Conservation (phyloP, 2,329 filamentous ascomycete genomes). For the Emmonsia crescens region DNA sequence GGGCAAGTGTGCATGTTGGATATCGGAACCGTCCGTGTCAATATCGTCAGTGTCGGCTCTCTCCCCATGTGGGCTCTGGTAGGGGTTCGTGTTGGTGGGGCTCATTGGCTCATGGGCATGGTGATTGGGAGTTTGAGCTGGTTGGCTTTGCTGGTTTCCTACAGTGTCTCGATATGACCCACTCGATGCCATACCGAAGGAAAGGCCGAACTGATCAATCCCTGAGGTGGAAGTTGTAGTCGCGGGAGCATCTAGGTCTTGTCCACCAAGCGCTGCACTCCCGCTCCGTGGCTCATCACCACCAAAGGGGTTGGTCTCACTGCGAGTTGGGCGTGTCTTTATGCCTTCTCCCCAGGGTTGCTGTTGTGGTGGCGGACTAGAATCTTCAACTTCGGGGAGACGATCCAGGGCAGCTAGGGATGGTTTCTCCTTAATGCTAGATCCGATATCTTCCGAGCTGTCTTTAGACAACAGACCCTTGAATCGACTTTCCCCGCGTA, state of each 20-base stretch:
- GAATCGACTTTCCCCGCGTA: slow-evolving; percentile 68
- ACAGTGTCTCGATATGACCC: slow-evolving; percentile 47
- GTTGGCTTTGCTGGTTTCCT: slow-evolving; percentile 46
- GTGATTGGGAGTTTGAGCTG: slow-evolving; percentile 44
- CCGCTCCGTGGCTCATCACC: slow-evolving; percentile 43
- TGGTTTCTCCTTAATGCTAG: slow-evolving; percentile 44
- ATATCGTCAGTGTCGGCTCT: slow-evolving; percentile 53
- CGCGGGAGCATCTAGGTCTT: slow-evolving; percentile 51
- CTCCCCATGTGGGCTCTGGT: slow-evolving; percentile 76
- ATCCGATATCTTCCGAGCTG: slow-evolving; percentile 52
- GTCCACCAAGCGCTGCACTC: slow-evolving; percentile 60
- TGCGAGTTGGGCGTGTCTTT: slow-evolving; percentile 38
- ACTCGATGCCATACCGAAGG: slow-evolving; percentile 50
- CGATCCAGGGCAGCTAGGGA: slow-evolving; percentile 44
- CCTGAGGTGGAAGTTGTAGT: slow-evolving; percentile 27
- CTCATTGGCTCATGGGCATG: slow-evolving; percentile 61
- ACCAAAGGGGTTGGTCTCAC: slow-evolving; percentile 39
- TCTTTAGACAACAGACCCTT: slow-evolving; percentile 77
- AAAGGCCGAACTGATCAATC: slow-evolving; percentile 48
- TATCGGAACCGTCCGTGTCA: slow-evolving; percentile 46
- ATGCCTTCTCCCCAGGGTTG: slow-evolving; percentile 37
- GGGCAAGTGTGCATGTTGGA: slow-evolving; percentile 40
- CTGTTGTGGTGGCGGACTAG: slow-evolving; percentile 36
- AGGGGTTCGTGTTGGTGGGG: slow-evolving; percentile 92
- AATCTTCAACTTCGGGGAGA: slow-evolving; percentile 41